Conservation (phyloP, 257 asterid genomes). For the Anisodus acutangulus region DNA sequence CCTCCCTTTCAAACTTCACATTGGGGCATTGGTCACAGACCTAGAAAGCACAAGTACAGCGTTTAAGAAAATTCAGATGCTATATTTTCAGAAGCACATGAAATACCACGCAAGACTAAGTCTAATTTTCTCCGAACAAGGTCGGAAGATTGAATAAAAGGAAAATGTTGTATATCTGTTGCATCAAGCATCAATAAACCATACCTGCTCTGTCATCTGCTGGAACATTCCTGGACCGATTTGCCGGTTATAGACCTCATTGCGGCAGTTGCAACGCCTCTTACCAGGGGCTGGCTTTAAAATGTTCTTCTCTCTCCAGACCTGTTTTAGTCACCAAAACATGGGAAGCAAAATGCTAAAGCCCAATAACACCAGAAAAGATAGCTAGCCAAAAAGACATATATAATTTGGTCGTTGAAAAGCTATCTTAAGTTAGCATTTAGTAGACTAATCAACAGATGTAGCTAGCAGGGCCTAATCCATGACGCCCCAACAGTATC, state of each 20-base stretch:
- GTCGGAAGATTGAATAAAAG: background rate
- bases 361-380: background rate
- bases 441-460: background rate
- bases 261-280: slow-evolving; percentile 96
- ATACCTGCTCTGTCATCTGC: slow-evolving; percentile 99
- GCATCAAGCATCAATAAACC: slow-evolving; percentile 12
- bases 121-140: background rate
- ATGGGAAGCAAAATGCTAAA: background rate
- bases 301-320: slow-evolving; percentile 93
- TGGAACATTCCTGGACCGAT: slow-evolving; percentile 99
- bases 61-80: background rate
- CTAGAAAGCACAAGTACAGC: slow-evolving; percentile 38
- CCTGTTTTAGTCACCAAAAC: slow-evolving; percentile 52
- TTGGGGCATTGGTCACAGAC: slow-evolving; percentile 96
- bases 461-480: background rate
- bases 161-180: background rate
- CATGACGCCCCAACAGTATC: background rate
- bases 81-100: background rate
- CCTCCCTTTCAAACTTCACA: slow-evolving; percentile 93
- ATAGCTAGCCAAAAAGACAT: background rate
- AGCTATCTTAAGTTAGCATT: background rate
- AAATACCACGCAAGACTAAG: background rate
- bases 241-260: slow-evolving; percentile 97
- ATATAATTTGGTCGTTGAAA: background rate
- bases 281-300: slow-evolving; percentile 94